Conservation (phyloP, 306 rosid species). For the Hylodesmum podocarpum region DNA sequence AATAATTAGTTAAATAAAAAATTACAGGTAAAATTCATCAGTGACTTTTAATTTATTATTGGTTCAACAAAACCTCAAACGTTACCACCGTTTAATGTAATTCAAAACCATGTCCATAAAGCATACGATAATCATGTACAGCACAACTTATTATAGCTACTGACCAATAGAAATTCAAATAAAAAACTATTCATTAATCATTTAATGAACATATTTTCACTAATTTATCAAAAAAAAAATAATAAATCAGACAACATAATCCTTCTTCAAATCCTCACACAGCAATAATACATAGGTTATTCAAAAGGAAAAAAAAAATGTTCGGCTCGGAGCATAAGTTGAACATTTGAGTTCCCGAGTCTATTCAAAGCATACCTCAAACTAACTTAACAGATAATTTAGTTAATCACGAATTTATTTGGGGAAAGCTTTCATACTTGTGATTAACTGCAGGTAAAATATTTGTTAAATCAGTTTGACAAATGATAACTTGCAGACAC, state of each 20-base stretch:
- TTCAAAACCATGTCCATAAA: background rate
- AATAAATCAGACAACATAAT: background rate
- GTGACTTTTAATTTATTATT: background rate
- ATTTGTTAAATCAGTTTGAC: background rate
- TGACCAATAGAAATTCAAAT: background rate
- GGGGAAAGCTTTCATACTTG: conserved; percentile 7
- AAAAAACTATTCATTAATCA: background rate
- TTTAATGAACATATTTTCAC: conserved; percentile 4
- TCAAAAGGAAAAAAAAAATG: background rate
- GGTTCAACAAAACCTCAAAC: background rate
- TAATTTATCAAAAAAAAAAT: background rate
- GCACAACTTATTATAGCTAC: background rate
- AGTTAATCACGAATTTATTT: conserved; percentile 10
- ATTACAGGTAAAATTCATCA: background rate
- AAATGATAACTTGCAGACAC: conserved; percentile 1
- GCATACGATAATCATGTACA: background rate
- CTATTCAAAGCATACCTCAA: background rate
- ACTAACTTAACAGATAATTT: conserved; percentile 18
- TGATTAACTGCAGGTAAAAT: conserved; percentile 8
- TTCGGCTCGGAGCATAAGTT: background rate
- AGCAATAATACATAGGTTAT: conserved; percentile 16
- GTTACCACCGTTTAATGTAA: background rate
- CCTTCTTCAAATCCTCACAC: conserved; percentile 14
- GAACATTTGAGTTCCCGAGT: background rate
- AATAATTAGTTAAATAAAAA: too few species aligned